Base-by-base conservation (phyloP, 805 yeast species). In the Saccharomyces mikatae region DNA sequence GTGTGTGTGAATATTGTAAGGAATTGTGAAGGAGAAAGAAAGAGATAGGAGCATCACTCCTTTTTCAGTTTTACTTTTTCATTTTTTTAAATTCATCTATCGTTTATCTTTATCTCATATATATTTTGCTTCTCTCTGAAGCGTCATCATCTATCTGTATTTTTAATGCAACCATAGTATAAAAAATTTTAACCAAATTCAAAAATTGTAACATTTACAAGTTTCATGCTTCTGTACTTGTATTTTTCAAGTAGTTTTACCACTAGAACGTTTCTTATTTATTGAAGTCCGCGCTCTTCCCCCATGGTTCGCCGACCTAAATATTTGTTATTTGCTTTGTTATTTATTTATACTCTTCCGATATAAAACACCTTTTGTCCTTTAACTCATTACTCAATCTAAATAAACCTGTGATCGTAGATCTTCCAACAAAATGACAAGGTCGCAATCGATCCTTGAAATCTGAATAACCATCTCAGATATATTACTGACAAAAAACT, bases 121-220 rank as follows among this genome's bases (percentile, higher is more conserved):
- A 26, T 27, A 26, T 46, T 46, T 46, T 46, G 29, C 48, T 46
- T 46, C 48, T 46, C 29, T 46, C 48, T 46, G 48, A 26, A 46
- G 30, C 30, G 30, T 26, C 48, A 46, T 24, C 48, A 27, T 27
- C 29, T 24, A 46, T 46, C 30, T 46, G 30, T 46, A 46, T 27
- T 46, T 46, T 46, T 24, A 26, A 26, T 46, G 28, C 48, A 24
- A 26, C 24, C 48, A 46, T 46, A 46, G 29, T 46, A 46, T 27
- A 46, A 46, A 46, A 46, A 14, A n/a, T 24, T 46, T 46, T 46
- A 46, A 46, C 48, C 28, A 46, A 24, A 46, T 26, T 27, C 28
- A 46, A 24, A 46, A 46, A 24, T 27, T 27, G 14, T 46, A 26
- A 46, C 24, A 24, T 26, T 26, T 27, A 21, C 21, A 26, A 26